These are phyloP conservation scores for Boletus subparvulus DNA, from an alignment of 768 basidiomycete genomes.

Conservation along the genomic window DNA sequence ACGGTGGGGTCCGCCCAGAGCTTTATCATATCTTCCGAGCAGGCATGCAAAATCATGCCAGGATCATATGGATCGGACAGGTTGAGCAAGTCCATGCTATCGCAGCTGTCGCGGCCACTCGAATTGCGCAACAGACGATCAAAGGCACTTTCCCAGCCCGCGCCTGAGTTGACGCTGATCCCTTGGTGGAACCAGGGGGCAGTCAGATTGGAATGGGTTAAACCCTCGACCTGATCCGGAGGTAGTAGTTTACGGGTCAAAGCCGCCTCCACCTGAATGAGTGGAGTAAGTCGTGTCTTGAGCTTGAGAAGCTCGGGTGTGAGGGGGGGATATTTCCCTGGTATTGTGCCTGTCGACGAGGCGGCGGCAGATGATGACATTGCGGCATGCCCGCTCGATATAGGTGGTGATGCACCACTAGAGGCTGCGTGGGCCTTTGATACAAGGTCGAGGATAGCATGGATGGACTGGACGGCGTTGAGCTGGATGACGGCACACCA, in stretches of 20 bases:
- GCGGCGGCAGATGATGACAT: slow-evolving; percentile 18
- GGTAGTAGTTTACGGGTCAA: slow-evolving; percentile 71
- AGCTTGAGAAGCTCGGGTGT: slow-evolving; percentile 56
- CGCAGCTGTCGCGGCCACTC: slow-evolving; percentile 40
- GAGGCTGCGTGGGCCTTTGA: slow-evolving; percentile 34
- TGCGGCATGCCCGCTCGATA: slow-evolving; percentile 8
- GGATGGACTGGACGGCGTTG: slow-evolving; percentile 76
- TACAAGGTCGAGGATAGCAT: slow-evolving; percentile 62
- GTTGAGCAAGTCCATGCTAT: slow-evolving; percentile 41
- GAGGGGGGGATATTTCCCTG: slow-evolving; percentile 37
- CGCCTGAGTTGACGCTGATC: slow-evolving; percentile 52
- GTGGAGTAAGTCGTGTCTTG: slow-evolving; percentile 59
- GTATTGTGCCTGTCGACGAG: slow-evolving; percentile 21
- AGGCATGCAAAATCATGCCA: slow-evolving; percentile 59
- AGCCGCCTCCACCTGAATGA: slow-evolving; percentile 67
- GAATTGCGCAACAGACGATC: slow-evolving; percentile 35
- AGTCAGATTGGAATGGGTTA: slow-evolving; percentile 23
- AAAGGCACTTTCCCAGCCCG: slow-evolving; percentile 56
- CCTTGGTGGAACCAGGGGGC: slow-evolving; percentile 36
- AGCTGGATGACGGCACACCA: slow-evolving; percentile 85
- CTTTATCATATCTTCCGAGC: slow-evolving; percentile 61
- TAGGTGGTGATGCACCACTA: slow-evolving; percentile 16
- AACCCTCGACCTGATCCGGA: slow-evolving; percentile 42
- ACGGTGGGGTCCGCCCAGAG: slow-evolving; percentile 67
- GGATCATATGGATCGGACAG: slow-evolving; percentile 63